phyloP scores from a whole-genome alignment of 2,329 filamentous ascomycete species.

The Phialophora verrucosa region DNA sequence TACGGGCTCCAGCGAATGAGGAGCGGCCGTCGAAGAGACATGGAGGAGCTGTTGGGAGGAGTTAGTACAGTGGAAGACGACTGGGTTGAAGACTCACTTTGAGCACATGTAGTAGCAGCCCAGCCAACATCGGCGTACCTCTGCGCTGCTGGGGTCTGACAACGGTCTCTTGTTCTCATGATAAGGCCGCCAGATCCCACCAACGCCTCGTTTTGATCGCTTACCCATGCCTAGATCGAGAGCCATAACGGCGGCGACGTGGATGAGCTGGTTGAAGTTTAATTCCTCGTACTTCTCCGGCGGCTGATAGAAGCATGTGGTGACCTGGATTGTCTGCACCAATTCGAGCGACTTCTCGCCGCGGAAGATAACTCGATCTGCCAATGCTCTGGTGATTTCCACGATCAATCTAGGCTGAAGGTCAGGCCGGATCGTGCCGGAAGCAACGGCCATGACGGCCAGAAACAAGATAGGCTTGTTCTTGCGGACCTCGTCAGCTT shows the following conservation, averaged over 20 bases:
- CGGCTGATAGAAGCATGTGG: constrained; percentile 83
- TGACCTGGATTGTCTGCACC: constrained; percentile 76
- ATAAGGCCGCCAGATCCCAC: constrained; percentile 48
- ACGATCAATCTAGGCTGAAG: constrained; percentile 67
- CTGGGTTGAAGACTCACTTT: constrained; percentile 49
- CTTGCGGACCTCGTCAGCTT: constrained; percentile 60
- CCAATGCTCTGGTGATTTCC: constrained; percentile 74
- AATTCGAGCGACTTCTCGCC: constrained; percentile 84
- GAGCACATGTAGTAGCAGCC: constrained; percentile 66
- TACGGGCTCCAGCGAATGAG: constrained; percentile 67
- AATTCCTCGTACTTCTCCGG: constrained; percentile 83
- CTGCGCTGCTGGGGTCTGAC: constrained; percentile 58
- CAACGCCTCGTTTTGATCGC: constrained; percentile 49
- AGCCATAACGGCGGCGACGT: constrained; percentile 80
- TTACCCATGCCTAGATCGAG: constrained; percentile 80
- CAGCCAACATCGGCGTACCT: constrained; percentile 64
- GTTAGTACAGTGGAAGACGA: constrained; percentile 3
- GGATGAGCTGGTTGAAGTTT: constrained; percentile 87
- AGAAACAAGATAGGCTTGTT: constrained; percentile 66
- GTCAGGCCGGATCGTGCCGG: constrained; percentile 59
- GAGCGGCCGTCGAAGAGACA: constrained; percentile 64
- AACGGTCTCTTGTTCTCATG: constrained; percentile 47
- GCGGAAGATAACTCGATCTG: constrained; percentile 73
- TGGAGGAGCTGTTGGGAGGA: constrained; percentile 55
- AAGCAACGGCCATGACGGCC: constrained; percentile 61